Conservation (phyloP, 306 rosid genomes). For the Gynostemma pentaphyllum region DNA sequence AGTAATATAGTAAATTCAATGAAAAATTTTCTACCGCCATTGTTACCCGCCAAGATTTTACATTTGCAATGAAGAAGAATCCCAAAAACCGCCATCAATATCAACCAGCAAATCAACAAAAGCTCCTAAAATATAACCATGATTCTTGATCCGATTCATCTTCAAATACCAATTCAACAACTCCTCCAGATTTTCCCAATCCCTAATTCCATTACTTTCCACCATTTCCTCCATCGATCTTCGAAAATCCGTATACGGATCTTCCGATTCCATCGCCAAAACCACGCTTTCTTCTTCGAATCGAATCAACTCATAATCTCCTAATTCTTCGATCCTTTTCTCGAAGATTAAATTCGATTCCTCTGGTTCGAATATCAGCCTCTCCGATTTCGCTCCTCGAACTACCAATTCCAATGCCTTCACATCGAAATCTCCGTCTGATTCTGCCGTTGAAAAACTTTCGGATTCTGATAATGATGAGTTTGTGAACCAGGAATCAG, state of each 20-base stretch:
- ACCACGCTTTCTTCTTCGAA: constrained; percentile 36
- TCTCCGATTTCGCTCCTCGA: constrained; percentile 31
- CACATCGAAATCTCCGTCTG: constrained; percentile 28
- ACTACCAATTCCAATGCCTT: constrained; percentile 35
- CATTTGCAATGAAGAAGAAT: background rate
- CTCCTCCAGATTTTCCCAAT: constrained; percentile 69
- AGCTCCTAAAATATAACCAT: constrained; percentile 57
- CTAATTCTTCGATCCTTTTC: constrained; percentile 15
- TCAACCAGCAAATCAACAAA: constrained; percentile 57
- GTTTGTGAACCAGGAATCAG: constrained; percentile 54
- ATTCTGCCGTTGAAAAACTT: constrained; percentile 52
- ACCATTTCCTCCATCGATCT: constrained; percentile 92
- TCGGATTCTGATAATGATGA: constrained; percentile 45
- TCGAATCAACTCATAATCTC: background rate
- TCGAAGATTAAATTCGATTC: constrained; percentile 47
- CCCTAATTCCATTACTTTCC: constrained; percentile 46
- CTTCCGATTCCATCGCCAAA: constrained; percentile 57
- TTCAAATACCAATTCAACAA: constrained; percentile 55
- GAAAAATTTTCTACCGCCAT: no score
- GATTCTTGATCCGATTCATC: constrained; percentile 53
- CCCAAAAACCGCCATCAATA: constrained; percentile 3
- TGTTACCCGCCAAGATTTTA: no score
- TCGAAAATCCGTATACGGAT: constrained; percentile 56
- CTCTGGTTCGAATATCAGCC: constrained; percentile 65
- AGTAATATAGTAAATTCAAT: no score